Conservation (phyloP, 2,329 filamentous ascomycete species). For the Drechslerella coelobrocha region DNA sequence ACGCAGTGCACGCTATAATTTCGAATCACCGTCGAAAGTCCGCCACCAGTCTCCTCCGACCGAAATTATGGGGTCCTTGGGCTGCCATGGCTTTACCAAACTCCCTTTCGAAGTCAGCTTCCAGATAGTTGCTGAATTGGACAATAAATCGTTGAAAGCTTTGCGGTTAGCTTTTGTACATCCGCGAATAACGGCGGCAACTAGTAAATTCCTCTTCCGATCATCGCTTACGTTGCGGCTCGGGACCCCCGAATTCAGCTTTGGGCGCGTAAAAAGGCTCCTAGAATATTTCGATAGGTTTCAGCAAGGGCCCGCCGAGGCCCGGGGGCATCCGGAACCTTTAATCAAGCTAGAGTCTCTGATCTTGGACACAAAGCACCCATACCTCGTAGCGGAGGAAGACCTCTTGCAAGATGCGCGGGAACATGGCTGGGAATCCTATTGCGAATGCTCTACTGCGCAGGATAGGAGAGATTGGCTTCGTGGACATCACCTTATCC, state of each 20-base stretch:
- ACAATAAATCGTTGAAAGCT: not conserved
- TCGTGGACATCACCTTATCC: not conserved
- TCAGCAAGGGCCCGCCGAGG: too few species aligned
- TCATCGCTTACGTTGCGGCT: not conserved
- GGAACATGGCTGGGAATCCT: not conserved
- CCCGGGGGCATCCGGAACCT: too few species aligned
- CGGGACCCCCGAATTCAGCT: not conserved
- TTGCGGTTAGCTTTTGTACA: not conserved
- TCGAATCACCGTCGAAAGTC: too few species aligned
- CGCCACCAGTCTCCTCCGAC: too few species aligned
- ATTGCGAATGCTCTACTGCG: not conserved
- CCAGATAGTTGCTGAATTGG: not conserved
- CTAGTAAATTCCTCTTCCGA: not conserved
- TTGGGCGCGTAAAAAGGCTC: not conserved
- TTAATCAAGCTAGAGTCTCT: not conserved
- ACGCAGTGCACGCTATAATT: too few species aligned
- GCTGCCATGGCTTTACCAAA: not conserved
- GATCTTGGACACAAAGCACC: not conserved
- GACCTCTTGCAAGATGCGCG: not conserved
- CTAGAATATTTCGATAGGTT: not conserved
- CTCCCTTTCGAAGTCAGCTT: not conserved
- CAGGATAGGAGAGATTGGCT: not conserved
- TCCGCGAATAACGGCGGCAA: not conserved
- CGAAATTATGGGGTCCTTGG: not conserved
- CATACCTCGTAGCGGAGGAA: not conserved